Base-by-base conservation (phyloP, 495 filamentous ascomycete species). In the Aspergillus campestris region DNA sequence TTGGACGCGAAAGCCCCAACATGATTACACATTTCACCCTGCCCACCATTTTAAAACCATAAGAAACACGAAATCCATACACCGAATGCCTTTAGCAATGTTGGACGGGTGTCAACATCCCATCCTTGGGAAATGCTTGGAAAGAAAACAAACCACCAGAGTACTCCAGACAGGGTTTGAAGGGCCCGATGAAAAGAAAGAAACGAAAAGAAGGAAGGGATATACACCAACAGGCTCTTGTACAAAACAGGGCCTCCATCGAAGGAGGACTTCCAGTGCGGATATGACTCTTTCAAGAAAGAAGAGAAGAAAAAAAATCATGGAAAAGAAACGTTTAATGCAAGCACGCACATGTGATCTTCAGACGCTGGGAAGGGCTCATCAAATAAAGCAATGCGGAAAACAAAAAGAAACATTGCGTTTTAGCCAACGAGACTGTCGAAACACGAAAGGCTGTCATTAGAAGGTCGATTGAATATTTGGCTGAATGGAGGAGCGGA, bases 401-500 rank as follows among this genome's bases (percentile, higher is more conserved):
- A 38, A 48, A 31, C 51, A 40, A 40, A 36, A 27, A 38, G 30
- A 40, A 43, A 53, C 38, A 44, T 24, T 57, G 55, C 56, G 59
- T 52, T 34, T 65, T 57, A 48, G 51, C 52, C 42, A 56, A 54
- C 14, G 30, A 34, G 36, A 38, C 61, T 48, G 40, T 62, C 61
- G 41, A 65, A 62, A 43, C 50, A 56, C 37, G 62, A 53, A 48
- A 65, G 32, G 38, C 58, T 56, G 47, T 60, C 64, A 51, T 59
- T 56, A 24, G 65, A 58, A 18, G 65, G 57, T 53, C 66, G 64
- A 38, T 66, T 55, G 42, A 73, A 73, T 12, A 73, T 73, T 37
- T 60, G 66, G 49, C 68, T 69, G 49, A 73, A 73, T 9, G 66
- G 62, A 10, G 66, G 70, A 49, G 64, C 62, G 15, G 64, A 56